These are phyloP conservation scores for Trichoderma citrinoviride DNA, from an alignment of 2,329 filamentous ascomycete genomes.

Conservation along the genomic window DNA sequence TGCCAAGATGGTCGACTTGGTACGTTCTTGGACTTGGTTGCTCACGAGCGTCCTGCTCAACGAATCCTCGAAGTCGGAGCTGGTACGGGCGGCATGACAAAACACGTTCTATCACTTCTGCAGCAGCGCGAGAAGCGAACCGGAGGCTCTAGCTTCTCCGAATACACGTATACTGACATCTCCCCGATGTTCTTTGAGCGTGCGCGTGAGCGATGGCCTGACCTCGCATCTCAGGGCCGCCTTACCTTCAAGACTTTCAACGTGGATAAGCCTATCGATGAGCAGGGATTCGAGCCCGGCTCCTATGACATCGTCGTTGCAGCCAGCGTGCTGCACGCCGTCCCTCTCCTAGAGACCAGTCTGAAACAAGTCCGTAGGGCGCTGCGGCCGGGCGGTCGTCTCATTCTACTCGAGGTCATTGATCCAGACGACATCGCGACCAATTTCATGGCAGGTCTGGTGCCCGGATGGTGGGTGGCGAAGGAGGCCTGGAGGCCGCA, in stretches of 20 bases:
- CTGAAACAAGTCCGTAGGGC: neutral
- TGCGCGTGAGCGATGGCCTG: constrained; percentile 15
- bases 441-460: constrained; percentile 5
- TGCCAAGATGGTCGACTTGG: constrained; percentile 16
- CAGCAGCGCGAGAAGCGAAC: constrained; percentile 25
- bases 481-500: neutral
- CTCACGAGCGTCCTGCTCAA: constrained; percentile 36
- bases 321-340: constrained; percentile 3
- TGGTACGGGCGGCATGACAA: constrained; percentile 39
- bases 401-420: constrained; percentile 11
- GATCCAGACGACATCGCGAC: neutral
- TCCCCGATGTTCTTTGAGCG: constrained; percentile 36
- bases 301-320: constrained; percentile 43
- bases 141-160: constrained; percentile 25
- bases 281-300: constrained; percentile 34
- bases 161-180: constrained; percentile 43
- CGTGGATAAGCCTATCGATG: constrained; percentile 27
- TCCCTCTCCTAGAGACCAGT: neutral
- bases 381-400: neutral
- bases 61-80: constrained; percentile 42
- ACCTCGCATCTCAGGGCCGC: neutral
- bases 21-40: constrained; percentile 5
- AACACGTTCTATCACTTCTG: constrained; percentile 28
- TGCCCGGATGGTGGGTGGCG: constrained; percentile 11
- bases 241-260: constrained; percentile 29